phyloP scores from a whole-genome alignment of 2,329 filamentous ascomycete genomes.

The Calonectria crousiana region DNA sequence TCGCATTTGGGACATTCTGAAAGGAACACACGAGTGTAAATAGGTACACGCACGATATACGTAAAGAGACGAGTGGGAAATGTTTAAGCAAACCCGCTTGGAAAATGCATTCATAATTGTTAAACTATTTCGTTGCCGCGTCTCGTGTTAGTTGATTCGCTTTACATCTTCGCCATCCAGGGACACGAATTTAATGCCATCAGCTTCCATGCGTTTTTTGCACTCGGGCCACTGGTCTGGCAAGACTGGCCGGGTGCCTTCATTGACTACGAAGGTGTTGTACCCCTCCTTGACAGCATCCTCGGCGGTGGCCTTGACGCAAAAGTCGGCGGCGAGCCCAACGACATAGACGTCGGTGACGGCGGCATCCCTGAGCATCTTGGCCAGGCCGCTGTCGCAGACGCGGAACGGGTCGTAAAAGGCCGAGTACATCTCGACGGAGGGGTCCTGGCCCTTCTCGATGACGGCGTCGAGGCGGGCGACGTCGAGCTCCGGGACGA shows the following conservation, averaged over 20 bases:
- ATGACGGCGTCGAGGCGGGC: constrained; percentile 73
- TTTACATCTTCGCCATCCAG: constrained; percentile 37
- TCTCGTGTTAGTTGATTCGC: constrained; percentile 31
- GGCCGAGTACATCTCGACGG: constrained; percentile 93
- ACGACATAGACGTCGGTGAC: constrained; percentile 88
- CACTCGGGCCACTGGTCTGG: constrained; percentile 67
- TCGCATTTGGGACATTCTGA: constrained; percentile 45
- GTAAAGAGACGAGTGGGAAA: constrained; percentile 30
- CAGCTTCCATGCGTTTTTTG: constrained; percentile 64
- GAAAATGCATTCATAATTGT: constrained; percentile 35
- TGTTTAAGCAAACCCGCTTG: constrained; percentile 30
- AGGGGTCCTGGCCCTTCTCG: constrained; percentile 80
- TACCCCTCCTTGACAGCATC: constrained; percentile 85
- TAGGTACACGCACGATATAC: constrained; percentile 33
- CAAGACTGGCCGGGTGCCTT: constrained; percentile 82
- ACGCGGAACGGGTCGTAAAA: constrained; percentile 85
- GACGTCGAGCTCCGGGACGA: constrained; percentile 78
- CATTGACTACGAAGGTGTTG: constrained; percentile 79
- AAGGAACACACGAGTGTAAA: constrained; percentile 39
- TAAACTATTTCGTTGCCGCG: neutral
- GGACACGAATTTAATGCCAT: constrained; percentile 73
- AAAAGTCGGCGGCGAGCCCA: constrained; percentile 90
- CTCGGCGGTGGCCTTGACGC: constrained; percentile 84
- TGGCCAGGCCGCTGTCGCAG: constrained; percentile 73
- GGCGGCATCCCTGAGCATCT: constrained; percentile 64